Percentiles rank a stretch among this genome's conserved stretches.
phyloP scores from a whole-genome alignment of 805 yeast genomes.

The Jamesozyma gamospora region DNA sequence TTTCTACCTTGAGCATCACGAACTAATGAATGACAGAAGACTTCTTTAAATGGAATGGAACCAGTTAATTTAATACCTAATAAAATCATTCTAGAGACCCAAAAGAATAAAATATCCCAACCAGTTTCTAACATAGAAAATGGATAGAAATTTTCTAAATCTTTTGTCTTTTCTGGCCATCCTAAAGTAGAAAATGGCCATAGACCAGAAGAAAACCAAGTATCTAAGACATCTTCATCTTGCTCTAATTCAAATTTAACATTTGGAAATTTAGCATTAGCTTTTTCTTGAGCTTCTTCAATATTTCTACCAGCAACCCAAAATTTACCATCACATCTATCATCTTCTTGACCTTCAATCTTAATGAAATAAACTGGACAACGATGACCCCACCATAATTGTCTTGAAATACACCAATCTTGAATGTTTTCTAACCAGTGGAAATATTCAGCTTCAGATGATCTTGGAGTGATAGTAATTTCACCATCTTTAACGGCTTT shows the following conservation, averaged over 20 bases:
- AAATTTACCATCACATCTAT: slow-evolving; percentile 50
- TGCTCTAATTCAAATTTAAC: slow-evolving; percentile 69
- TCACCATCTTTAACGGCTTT: slow-evolving; percentile 76
- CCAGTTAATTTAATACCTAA: slow-evolving; percentile 87
- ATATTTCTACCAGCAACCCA: slow-evolving; percentile 87
- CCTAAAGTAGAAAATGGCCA: slow-evolving; percentile 97
- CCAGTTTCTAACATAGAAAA: slow-evolving; percentile 95
- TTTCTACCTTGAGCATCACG: slow-evolving; percentile 99
- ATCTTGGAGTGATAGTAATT: slow-evolving; percentile 72
- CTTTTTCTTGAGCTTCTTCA: slow-evolving; percentile 81
- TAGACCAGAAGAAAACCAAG: slow-evolving; percentile 97
- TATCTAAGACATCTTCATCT: slow-evolving; percentile 96
- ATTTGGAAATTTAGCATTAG: slow-evolving; percentile 60
- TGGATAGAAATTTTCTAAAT: slow-evolving; percentile 73
- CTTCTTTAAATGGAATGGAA: slow-evolving; percentile 85
- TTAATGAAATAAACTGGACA: slow-evolving; percentile 89
- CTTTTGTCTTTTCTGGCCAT: slow-evolving; percentile 79
- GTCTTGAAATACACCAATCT: slow-evolving; percentile 98
- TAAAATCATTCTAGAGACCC: slow-evolving; percentile 96
- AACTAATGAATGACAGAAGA: slow-evolving; percentile 94
- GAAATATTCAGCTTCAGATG: slow-evolving; percentile 88
- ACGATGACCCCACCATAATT: slow-evolving; percentile 95
- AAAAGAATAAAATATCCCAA: slow-evolving; percentile 98
- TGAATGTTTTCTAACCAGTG: slow-evolving; percentile 93
- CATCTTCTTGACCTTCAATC: slow-evolving; percentile 63